A percentile compares a stretch with the other conserved stretches of the same genome.
Conservation (phyloP, 768 basidiomycete species). For the Rickenella mellea region DNA sequence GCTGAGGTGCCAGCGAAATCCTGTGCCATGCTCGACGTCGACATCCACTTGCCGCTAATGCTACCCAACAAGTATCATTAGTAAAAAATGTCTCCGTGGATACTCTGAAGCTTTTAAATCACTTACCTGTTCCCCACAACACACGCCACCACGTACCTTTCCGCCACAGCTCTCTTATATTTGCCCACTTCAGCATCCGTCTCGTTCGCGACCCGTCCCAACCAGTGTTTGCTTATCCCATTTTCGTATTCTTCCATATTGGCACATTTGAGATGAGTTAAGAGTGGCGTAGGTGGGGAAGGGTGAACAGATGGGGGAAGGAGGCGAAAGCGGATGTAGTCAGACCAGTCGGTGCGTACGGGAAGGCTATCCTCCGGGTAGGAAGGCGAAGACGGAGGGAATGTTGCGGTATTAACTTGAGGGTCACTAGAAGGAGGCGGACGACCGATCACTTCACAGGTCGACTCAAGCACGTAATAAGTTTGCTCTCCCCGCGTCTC, state of each 20-base stretch:
- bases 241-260: conserved; percentile 61
- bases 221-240: conserved; percentile 64
- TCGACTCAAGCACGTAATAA: conserved; percentile 56
- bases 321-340: conserved; percentile 33
- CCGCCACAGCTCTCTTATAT: conserved; percentile 40
- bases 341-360: conserved; percentile 56
- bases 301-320: neutral
- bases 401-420: too few relatives aligned
- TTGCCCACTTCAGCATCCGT: conserved; percentile 30
- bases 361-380: too few relatives aligned
- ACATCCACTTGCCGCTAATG: conserved; percentile 62
- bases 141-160: conserved; percentile 58
- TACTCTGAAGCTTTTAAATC: neutral
- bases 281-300: conserved; percentile 17
- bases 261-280: conserved; percentile 47
- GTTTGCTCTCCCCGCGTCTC: conserved; percentile 14
- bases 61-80: conserved; percentile 23
- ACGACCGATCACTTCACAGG: conserved; percentile 63
- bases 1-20: conserved; percentile 47
- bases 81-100: conserved; percentile 2
- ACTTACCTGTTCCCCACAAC: conserved; percentile 63
- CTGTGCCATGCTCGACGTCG: conserved; percentile 60
- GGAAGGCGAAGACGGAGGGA: too few relatives aligned
- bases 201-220: conserved; percentile 32
- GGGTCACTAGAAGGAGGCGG: too few relatives aligned